Evolutionary conservation across 345 rosid genomes (phyloP), one percentile per base, ranked within the genome.

Genomic region (Linum tenue): DNA sequence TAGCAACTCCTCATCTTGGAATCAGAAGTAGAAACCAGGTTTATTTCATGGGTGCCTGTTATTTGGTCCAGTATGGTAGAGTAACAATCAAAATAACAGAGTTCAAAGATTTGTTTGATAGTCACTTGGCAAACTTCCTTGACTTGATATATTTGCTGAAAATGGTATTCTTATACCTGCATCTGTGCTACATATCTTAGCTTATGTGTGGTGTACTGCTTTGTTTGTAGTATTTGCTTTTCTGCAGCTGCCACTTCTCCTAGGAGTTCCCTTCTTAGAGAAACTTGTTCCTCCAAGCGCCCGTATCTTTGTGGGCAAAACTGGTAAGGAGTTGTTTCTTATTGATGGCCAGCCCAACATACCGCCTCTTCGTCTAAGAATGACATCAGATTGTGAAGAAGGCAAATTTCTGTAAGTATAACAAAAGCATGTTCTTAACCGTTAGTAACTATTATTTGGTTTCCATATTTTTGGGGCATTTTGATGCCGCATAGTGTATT

Each of bases 1-100:
- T 94, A 89, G 99, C 97, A 56, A 94, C 95, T 71, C 99, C 99
- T 66, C 99, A 94, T 80, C 96, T 94, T 40, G 99, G 99, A 37
- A 97, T 90, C 68, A 82, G 97, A 79, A 97, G 99, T 73, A 90
- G 82, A 79, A 88, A 86, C 72, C 99, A 94, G 97, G 98, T 89
- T 75, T 70, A 85, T 83, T 63, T 15, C 17, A 22, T 17, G 2
- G 37, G 11, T 57, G 15, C 17, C 15, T 16, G 1, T 16, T 22
- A 3, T 57, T 57, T 11, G 2, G 9, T 57, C 6, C 35, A 17
- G 2, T 4, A 16, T 4, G 9, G n/a, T n/a, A 36, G 31, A 22
- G 31, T 22, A 22, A 22, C 31, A 22, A 22, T 22, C 31, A 22
- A 22, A 22, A 22, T 22, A 22, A 22, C 31, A 22, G 31, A 22